Percentiles rank a stretch among this genome's conserved stretches.
Evolutionary conservation across 2,329 filamentous ascomycete species (phyloP).

Genomic region (Cladosporium austrohemisphaericum): DNA sequence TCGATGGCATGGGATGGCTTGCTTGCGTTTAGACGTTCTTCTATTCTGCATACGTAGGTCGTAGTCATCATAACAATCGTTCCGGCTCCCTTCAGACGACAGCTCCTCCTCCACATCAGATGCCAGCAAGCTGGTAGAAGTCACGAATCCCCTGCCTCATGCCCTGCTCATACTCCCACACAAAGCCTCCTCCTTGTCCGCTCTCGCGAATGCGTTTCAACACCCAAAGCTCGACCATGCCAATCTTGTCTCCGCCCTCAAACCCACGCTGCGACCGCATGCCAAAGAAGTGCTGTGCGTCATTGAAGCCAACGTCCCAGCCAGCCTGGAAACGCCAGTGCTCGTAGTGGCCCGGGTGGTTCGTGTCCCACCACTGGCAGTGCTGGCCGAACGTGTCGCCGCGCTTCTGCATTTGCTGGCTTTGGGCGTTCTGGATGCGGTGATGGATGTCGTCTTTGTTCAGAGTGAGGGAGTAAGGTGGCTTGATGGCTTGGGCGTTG

Average conservation of each 20-base stretch:
- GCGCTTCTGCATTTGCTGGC: constrained; percentile 36
- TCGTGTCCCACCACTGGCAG: constrained; percentile 48
- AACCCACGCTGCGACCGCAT: constrained; percentile 36
- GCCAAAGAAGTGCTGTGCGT: constrained; percentile 52
- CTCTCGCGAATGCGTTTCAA: constrained; percentile 53
- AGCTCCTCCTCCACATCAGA: no score
- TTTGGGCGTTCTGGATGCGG: constrained; percentile 39
- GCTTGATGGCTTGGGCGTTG: constrained; percentile 41
- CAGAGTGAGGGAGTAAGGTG: constrained; percentile 40
- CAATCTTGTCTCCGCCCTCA: constrained; percentile 51
- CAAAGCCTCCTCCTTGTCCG: constrained; percentile 44
- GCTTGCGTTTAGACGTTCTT: no score
- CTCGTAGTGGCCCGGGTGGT: constrained; percentile 44
- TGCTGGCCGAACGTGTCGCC: constrained; percentile 42
- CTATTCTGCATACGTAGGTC: no score
- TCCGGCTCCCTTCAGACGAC: no score
- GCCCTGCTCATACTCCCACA: constrained; percentile 53
- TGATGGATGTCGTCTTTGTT: constrained; percentile 35
- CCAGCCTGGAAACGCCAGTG: constrained; percentile 54
- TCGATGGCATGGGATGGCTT: no score
- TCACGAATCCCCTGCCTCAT: constrained; percentile 45
- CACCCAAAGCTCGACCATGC: constrained; percentile 56
- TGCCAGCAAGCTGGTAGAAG: constrained; percentile 35
- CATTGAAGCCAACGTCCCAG: constrained; percentile 55
- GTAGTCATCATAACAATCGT: no score